A percentile compares a stretch with the other conserved stretches of the same genome.
Conservation (phyloP, 2,329 filamentous ascomycete genomes). For the Mariannaea sp. region DNA sequence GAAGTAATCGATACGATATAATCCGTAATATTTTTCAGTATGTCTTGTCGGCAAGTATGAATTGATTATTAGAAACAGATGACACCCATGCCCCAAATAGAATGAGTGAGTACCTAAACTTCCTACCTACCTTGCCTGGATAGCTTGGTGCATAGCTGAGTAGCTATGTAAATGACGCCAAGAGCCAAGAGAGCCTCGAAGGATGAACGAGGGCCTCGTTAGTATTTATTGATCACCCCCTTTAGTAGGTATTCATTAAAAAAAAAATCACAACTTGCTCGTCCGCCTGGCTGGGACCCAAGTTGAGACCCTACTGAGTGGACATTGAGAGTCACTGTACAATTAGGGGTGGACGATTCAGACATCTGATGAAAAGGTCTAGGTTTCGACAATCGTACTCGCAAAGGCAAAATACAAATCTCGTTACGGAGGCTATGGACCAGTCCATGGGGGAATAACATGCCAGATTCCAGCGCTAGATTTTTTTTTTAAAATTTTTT, state of each 20-base stretch:
- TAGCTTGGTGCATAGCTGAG: background rate
- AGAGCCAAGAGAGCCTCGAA: background rate
- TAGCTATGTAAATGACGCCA: background rate
- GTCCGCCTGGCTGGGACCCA: conserved; percentile 7
- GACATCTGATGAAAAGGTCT: conserved; percentile 9
- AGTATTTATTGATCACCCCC: conserved; percentile 2
- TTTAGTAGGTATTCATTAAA: no score
- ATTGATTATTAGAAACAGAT: no score
- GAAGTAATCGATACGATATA: background rate
- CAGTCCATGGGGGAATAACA: background rate
- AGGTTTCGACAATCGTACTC: conserved; percentile 10
- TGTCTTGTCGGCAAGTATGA: no score
- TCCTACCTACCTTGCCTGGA: conserved; percentile 4
- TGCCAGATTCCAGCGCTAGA: background rate
- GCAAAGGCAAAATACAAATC: conserved; percentile 6
- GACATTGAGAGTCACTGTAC: conserved; percentile 1
- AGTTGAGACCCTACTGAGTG: conserved; percentile 1
- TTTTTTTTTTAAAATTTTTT: background rate
- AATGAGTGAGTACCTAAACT: no score
- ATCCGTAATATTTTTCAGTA: no score
- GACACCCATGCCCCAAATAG: no score
- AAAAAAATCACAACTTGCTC: conserved; percentile 10
- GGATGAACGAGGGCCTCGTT: conserved; percentile 8
- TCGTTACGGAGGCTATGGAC: conserved; percentile 5
- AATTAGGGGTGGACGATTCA: no score